A percentile compares a stretch with the other conserved stretches of the same genome.
phyloP scores from a whole-genome alignment of 495 filamentous ascomycete species.

The Hypoxylon fragiforme region DNA sequence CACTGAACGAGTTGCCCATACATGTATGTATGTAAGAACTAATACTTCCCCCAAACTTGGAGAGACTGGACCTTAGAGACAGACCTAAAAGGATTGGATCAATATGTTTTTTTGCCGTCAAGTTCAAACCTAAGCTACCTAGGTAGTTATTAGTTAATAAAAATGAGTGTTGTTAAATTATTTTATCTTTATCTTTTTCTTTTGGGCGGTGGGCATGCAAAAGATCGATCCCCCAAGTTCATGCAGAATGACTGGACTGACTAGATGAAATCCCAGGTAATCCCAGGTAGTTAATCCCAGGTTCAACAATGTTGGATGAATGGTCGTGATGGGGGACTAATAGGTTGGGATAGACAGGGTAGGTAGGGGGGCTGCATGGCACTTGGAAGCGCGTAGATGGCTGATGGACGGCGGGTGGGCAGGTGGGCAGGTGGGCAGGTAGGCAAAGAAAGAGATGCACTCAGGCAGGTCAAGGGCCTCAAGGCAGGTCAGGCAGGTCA shows the following conservation, averaged over 20 bases:
- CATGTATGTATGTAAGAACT: too few relatives aligned
- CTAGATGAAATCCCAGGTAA: background rate
- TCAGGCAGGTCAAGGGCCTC: background rate
- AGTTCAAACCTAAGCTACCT: background rate
- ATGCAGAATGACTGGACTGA: slow-evolving; percentile 13
- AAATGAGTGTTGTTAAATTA: slow-evolving; percentile 18
- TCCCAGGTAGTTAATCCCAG: too few relatives aligned
- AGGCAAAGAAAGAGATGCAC: background rate
- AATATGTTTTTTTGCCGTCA: too few relatives aligned
- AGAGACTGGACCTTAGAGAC: too few relatives aligned
- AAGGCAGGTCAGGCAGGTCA: background rate
- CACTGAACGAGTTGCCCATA: slow-evolving; percentile 19
- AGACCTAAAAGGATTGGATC: slow-evolving; percentile 18
- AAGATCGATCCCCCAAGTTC: slow-evolving; percentile 31
- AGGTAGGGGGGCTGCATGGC: slow-evolving; percentile 20
- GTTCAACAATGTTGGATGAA: too few relatives aligned
- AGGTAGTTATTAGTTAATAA: background rate
- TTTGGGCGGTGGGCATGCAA: too few relatives aligned
- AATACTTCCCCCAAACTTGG: slow-evolving; percentile 14
- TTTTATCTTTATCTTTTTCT: too few relatives aligned
- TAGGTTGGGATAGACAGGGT: background rate
- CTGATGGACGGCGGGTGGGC: background rate
- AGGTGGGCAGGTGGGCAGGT: background rate
- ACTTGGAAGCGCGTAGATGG: slow-evolving; percentile 12
- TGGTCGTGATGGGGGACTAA: slow-evolving; percentile 18